Conservation (phyloP, 768 basidiomycete species). For the Gloeostereum incarnatum region DNA sequence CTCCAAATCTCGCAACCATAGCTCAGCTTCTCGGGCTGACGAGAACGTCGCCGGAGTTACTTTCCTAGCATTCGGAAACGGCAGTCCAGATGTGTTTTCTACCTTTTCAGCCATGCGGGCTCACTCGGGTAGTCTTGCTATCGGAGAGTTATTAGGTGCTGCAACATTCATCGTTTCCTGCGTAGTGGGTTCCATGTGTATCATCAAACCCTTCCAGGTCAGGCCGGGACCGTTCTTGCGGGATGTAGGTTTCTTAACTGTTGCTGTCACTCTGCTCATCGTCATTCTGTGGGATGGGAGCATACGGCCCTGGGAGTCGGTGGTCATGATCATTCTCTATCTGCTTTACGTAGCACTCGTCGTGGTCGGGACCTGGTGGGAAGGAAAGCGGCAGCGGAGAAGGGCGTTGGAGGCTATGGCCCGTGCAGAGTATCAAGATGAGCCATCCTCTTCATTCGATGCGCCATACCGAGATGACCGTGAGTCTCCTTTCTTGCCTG, state of each 20-base stretch:
- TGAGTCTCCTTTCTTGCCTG: conserved; percentile 19
- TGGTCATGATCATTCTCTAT: conserved; percentile 64
- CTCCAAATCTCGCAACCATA: conserved; percentile 89
- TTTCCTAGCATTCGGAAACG: conserved; percentile 94
- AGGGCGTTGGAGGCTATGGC: conserved; percentile 39
- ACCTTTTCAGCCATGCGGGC: conserved; percentile 90
- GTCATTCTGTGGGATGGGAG: conserved; percentile 68
- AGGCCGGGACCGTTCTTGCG: conserved; percentile 75
- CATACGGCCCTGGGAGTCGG: conserved; percentile 68
- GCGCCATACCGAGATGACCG: conserved; percentile 58
- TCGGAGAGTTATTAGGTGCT: conserved; percentile 93
- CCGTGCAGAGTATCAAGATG: conserved; percentile 50
- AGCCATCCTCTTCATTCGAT: conserved; percentile 28
- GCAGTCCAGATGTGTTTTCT: conserved; percentile 92
- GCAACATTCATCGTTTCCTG: conserved; percentile 94
- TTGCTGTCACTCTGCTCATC: conserved; percentile 70
- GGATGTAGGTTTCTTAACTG: conserved; percentile 92
- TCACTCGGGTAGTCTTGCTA: conserved; percentile 79
- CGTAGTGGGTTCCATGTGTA: conserved; percentile 96
- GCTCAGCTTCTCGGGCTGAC: conserved; percentile 74
- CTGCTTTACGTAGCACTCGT: conserved; percentile 69
- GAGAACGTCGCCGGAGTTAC: conserved; percentile 96
- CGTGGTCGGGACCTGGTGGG: conserved; percentile 71
- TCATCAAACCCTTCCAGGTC: conserved; percentile 92
- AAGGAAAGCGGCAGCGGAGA: conserved; percentile 39